phyloP scores from a whole-genome alignment of 1,139 yeast species.

The Geotrichum carabidarum region DNA sequence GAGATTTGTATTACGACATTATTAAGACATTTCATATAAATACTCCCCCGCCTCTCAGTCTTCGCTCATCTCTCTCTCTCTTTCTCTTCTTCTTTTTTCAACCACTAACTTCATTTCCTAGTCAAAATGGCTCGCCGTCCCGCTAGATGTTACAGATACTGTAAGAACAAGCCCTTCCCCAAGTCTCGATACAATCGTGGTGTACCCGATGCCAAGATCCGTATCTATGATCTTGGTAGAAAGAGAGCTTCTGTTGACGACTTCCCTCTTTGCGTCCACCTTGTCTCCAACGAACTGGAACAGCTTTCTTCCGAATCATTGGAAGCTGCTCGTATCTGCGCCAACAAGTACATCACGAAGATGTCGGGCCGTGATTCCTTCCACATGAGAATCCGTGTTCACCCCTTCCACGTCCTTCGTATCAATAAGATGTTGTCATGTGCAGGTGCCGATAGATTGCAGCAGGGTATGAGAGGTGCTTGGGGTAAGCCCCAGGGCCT shows the following conservation, averaged over 20 bases:
- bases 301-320: constrained; percentile 99
- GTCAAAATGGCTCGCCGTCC: constrained; percentile 99
- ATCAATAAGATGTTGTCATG: constrained; percentile 99
- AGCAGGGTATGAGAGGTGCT: constrained; percentile 99
- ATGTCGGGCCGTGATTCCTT: constrained; percentile 97
- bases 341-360: constrained; percentile 98
- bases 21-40: background rate
- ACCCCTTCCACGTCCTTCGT: constrained; percentile 99
- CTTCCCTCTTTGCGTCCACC: constrained; percentile 98
- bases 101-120: background rate
- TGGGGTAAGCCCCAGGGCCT: constrained; percentile 99
- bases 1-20: background rate
- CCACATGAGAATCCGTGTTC: constrained; percentile 99
- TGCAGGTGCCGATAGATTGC: constrained; percentile 99
- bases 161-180: constrained; percentile 99
- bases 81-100: background rate
- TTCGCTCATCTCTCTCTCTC: background rate
- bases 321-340: constrained; percentile 99
- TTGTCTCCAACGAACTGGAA: constrained; percentile 98
- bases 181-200: constrained; percentile 99
- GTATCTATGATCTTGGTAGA: constrained; percentile 98
- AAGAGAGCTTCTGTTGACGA: constrained; percentile 99
- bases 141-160: constrained; percentile 99
- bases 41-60: too few relatives aligned
- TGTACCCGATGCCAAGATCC: constrained; percentile 99